Evolutionary conservation across 495 filamentous ascomycete species (phyloP).

Genomic region (Collariella sp.): DNA sequence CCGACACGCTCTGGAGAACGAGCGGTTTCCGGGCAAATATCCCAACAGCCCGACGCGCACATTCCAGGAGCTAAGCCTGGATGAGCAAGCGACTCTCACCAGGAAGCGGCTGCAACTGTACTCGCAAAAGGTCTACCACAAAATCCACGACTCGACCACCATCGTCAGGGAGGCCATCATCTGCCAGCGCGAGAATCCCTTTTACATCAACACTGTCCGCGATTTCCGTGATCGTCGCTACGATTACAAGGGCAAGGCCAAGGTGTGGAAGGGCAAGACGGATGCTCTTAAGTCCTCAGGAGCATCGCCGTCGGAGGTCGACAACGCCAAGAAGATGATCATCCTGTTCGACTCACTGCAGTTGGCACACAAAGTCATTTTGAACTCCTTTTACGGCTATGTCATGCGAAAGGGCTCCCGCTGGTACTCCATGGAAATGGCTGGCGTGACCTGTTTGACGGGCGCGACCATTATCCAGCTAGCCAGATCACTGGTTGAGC

Average conservation of each 20-base stretch:
- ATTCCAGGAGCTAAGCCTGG: conserved; percentile 71
- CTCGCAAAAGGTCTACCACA: conserved; percentile 98
- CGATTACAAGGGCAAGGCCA: conserved; percentile 96
- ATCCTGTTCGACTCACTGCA: conserved; percentile 93
- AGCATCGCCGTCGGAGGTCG: conserved; percentile 66
- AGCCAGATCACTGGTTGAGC: conserved; percentile 87
- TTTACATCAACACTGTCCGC: conserved; percentile 94
- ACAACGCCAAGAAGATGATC: conserved; percentile 98
- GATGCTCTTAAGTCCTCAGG: conserved; percentile 76
- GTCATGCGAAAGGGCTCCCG: conserved; percentile 98
- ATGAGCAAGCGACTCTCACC: conserved; percentile 73
- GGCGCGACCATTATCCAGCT: conserved; percentile 97
- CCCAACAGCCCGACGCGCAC: conserved; percentile 60
- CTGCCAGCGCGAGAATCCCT: conserved; percentile 96
- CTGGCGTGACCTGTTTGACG: conserved; percentile 94
- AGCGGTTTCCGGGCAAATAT: conserved; percentile 70
- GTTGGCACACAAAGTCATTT: conserved; percentile 95
- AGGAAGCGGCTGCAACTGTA: conserved; percentile 88
- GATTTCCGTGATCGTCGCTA: conserved; percentile 93
- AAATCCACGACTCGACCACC: conserved; percentile 91
- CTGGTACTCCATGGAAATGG: conserved; percentile 99
- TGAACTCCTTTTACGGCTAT: conserved; percentile 99
- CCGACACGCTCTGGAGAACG: conserved; percentile 81
- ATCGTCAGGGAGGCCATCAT: conserved; percentile 95
- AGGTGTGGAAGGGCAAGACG: conserved; percentile 96